Conservation (phyloP, 495 filamentous ascomycete genomes). For the Talaromyces proteolyticus region DNA sequence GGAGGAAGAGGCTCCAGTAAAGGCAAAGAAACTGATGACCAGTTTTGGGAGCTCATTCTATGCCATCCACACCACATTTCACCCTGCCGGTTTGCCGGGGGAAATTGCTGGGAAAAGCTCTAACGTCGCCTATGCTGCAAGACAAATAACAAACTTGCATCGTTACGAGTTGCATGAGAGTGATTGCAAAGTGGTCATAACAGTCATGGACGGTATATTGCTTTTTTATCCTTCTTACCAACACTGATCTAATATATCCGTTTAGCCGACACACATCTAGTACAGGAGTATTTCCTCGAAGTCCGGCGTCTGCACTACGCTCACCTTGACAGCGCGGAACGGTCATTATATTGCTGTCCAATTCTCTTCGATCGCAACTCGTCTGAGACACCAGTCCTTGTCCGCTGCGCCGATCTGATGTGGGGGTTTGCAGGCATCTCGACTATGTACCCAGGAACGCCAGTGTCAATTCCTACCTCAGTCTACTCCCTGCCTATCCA, state of each 20-base stretch:
- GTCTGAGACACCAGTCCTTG: slow-evolving; percentile 54
- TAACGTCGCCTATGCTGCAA: slow-evolving; percentile 60
- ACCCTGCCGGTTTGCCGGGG: slow-evolving; percentile 52
- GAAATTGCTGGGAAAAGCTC: slow-evolving; percentile 62
- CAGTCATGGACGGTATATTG: slow-evolving; percentile 60
- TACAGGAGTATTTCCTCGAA: slow-evolving; percentile 54
- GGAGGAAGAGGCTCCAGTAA: slow-evolving; percentile 44
- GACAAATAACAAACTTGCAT: slow-evolving; percentile 52
- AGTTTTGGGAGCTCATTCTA: slow-evolving; percentile 54
- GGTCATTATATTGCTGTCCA: slow-evolving; percentile 57
- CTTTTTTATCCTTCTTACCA: not conserved
- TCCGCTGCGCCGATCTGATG: slow-evolving; percentile 60
- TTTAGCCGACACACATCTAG: slow-evolving; percentile 63
- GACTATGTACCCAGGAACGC: slow-evolving; percentile 51
- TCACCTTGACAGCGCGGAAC: slow-evolving; percentile 46
- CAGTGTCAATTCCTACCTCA: slow-evolving; percentile 59
- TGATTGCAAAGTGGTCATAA: slow-evolving; percentile 49
- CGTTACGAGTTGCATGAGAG: slow-evolving; percentile 26
- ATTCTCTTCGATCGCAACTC: slow-evolving; percentile 68
- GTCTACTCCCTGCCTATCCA: slow-evolving; percentile 64
- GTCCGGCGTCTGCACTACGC: slow-evolving; percentile 52
- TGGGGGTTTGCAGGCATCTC: slow-evolving; percentile 63
- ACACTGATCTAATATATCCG: not conserved
- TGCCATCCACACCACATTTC: slow-evolving; percentile 53
- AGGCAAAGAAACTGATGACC: slow-evolving; percentile 45